Evolutionary conservation across 805 yeast species (phyloP), one percentile per base, ranked within the genome.

Genomic region (Nakazawaea wyomingensis): DNA sequence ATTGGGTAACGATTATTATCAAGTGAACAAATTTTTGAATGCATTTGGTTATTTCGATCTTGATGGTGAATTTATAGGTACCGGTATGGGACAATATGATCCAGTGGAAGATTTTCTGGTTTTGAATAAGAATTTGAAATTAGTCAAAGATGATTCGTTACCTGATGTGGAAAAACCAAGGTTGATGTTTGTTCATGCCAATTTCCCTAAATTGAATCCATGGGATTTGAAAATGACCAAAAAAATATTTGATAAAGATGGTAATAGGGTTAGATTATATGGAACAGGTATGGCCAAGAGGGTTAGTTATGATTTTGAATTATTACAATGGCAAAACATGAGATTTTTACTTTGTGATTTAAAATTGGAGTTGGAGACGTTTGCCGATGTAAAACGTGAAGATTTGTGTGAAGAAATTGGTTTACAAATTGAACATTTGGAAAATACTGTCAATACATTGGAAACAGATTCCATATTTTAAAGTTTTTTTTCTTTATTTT

Each of bases 41-140:
- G 79, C 82, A 5, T 64, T 79, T 52, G 85, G 85, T 16, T 73
- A 76, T 52, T 64, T 66, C 44, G 59, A 62, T 29, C 47, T 48
- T 6, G 58, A 60, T 37, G 63, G 59, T 10, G 66, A 65, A 7
- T 82, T 72, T 54, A 60, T 69, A n/a, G 91, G 90, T 14, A 74
- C 80, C 8, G 86, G 85, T 3, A 85, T 85, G 88, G 81, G 83
- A 4, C 95, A 86, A 59, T 76, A 68, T 48, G 78, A 82, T 54
- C 87, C 90, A 3, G 59, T 69, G n/a, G 72, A 72, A 34, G 95
- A 85, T 58, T 77, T 65, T 42, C 53, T 56, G 38, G 45, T 64
- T 13, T 54, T 54, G 46, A 37, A 48, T 26, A 54, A 52, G 20
- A 65, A 63, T 35, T 43, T 50, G 27, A 48, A 53, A 34, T 13